Evolutionary conservation across 805 yeast species (phyloP).

Genomic region (Clavispora phyllophila): DNA sequence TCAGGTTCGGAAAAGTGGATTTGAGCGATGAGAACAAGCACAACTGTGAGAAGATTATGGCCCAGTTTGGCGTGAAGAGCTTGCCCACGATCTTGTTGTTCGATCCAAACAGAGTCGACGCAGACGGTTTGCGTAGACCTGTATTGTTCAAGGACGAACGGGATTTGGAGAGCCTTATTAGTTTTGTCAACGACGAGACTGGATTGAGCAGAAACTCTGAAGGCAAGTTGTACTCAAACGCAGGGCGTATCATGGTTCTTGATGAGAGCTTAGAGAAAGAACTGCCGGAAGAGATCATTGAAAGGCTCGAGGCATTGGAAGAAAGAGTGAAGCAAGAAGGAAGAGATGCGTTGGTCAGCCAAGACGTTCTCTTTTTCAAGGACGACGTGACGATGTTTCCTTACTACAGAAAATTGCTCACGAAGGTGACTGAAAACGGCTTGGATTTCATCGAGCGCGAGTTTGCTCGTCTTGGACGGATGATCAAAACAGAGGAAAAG

Average conservation of each 20-base stretch:
- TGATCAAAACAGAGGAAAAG: constrained; percentile 32
- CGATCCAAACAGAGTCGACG: constrained; percentile 20
- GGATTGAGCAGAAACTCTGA: constrained; percentile 26
- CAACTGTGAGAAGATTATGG: constrained; percentile 10
- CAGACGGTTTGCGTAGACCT: constrained; percentile 24
- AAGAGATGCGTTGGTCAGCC: constrained; percentile 8
- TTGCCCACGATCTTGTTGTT: constrained; percentile 57
- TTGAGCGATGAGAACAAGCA: constrained; percentile 8
- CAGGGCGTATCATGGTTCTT: constrained; percentile 26
- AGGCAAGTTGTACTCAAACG: constrained; percentile 26
- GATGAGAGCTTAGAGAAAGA: constrained; percentile 12
- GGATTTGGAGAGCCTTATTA: constrained; percentile 17
- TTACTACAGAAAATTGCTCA: constrained; percentile 47
- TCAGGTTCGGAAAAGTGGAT: constrained; percentile 36
- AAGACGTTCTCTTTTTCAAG: constrained; percentile 8
- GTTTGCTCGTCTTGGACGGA: constrained; percentile 37
- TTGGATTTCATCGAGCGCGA: constrained; percentile 42
- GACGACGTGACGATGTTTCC: constrained; percentile 23
- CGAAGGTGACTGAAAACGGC: constrained; percentile 42
- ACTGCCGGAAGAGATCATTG: constrained; percentile 4
- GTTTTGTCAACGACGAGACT: constrained; percentile 23
- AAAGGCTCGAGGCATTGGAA: constrained; percentile 11
- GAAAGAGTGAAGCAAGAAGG: constrained; percentile 5
- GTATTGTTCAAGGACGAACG: constrained; percentile 22
- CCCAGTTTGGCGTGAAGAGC: constrained; percentile 35